Conservation (phyloP, 495 filamentous ascomycete species). For the Penicillium psychrofluorescens region DNA sequence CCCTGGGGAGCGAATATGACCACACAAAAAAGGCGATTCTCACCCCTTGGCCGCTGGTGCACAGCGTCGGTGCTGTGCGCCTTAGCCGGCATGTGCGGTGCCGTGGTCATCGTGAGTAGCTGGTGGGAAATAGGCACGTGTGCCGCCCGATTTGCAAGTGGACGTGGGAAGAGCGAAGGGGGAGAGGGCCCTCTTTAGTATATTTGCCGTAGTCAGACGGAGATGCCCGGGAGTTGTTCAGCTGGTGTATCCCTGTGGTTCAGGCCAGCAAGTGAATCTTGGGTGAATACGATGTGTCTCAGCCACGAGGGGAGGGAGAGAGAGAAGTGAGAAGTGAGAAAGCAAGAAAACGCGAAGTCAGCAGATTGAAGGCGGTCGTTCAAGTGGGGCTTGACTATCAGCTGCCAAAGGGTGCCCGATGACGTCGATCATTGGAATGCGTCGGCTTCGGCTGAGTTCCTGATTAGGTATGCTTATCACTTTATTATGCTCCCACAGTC, state of each 20-base stretch:
- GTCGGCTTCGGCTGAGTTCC: no score
- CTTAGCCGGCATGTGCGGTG: slow-evolving; percentile 26
- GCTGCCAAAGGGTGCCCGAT: no score
- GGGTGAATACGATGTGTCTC: neutral
- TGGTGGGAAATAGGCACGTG: neutral
- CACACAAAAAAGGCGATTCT: slow-evolving; percentile 4
- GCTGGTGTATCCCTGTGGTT: neutral
- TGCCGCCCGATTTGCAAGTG: slow-evolving; percentile 17
- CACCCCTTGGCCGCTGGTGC: slow-evolving; percentile 72
- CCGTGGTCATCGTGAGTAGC: slow-evolving; percentile 21
- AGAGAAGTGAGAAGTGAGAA: slow-evolving; percentile 5
- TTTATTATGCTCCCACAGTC: no score
- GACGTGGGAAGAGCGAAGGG: slow-evolving; percentile 1
- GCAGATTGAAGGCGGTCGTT: no score
- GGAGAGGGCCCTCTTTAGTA: neutral
- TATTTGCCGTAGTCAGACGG: neutral
- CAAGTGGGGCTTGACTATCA: no score
- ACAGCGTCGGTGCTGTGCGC: slow-evolving; percentile 29
- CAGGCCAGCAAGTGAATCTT: no score
- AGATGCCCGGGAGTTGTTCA: neutral
- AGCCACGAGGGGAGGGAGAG: neutral
- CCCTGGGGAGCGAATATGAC: neutral
- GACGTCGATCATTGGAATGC: no score
- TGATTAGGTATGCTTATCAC: no score
- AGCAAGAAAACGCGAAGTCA: neutral